phyloP scores from a whole-genome alignment of 2,329 filamentous ascomycete species.

The Aspergillus hiratsukae region DNA sequence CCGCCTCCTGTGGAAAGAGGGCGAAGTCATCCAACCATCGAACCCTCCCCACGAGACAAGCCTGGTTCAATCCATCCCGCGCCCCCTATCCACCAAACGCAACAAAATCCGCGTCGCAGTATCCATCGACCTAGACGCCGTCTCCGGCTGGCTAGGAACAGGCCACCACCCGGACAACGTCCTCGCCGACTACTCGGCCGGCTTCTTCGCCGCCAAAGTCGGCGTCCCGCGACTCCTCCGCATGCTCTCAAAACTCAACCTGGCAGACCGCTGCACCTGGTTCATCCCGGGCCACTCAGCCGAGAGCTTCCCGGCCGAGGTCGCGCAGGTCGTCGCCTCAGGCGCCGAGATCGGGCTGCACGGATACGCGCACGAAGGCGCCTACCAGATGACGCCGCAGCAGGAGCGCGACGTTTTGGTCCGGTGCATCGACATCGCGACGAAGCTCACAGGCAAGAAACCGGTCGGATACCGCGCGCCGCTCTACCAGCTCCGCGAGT shows the following conservation, averaged over 20 bases:
- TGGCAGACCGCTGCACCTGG: constrained; percentile 55
- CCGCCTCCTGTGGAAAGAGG: constrained; percentile 46
- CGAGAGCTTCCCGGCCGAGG: constrained; percentile 53
- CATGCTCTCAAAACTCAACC: constrained; percentile 49
- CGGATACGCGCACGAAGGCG: constrained; percentile 69
- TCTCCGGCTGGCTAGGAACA: constrained; percentile 58
- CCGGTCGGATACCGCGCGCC: constrained; percentile 45
- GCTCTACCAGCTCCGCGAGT: constrained; percentile 36
- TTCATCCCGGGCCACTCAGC: constrained; percentile 58
- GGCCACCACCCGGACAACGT: constrained; percentile 47
- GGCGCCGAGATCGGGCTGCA: constrained; percentile 50
- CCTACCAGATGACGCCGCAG: constrained; percentile 63
- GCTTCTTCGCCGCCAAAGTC: constrained; percentile 54
- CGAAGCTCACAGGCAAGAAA: constrained; percentile 66
- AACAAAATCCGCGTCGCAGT: constrained; percentile 27
- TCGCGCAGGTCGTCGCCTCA: constrained; percentile 47
- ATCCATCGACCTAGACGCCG: constrained; percentile 54
- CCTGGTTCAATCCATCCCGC: constrained; percentile 7
- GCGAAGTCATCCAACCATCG: constrained; percentile 29
- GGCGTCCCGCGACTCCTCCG: constrained; percentile 53
- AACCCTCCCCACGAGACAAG: too few relatives aligned
- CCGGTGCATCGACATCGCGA: constrained; percentile 68
- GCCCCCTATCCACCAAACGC: constrained; percentile 6
- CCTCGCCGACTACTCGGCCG: constrained; percentile 53
- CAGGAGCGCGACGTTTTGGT: constrained; percentile 71